Percentiles rank a stretch among this genome's conserved stretches.
Conservation (phyloP, 768 basidiomycete genomes). For the Lactarius tabidus region DNA sequence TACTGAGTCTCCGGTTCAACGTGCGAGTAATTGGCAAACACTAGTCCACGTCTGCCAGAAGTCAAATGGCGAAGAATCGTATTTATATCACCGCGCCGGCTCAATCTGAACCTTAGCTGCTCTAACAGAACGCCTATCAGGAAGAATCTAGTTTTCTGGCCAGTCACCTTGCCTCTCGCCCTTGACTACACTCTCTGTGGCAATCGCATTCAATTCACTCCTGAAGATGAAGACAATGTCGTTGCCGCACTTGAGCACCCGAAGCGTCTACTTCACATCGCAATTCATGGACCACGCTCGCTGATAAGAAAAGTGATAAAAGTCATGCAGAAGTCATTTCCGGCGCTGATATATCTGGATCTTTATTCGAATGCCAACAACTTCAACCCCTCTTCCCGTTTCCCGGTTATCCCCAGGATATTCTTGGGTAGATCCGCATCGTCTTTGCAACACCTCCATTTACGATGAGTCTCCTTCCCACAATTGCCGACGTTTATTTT, state of each 20-base stretch:
- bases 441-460: neutral
- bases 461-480: neutral
- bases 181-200: neutral
- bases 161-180: neutral
- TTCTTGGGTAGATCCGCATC: neutral
- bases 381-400: too few relatives aligned
- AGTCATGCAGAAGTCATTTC: neutral
- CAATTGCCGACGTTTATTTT: neutral
- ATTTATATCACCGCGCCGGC: neutral
- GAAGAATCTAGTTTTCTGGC: neutral
- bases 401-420: neutral
- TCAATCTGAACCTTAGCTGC: neutral
- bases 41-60: neutral
- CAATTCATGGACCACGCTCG: neutral
- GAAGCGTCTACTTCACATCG: neutral
- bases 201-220: neutral
- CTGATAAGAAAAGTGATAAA: neutral
- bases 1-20: too few relatives aligned
- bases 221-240: neutral
- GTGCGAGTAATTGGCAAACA: neutral
- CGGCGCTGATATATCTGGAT: neutral
- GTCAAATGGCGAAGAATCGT: neutral
- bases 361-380: neutral
- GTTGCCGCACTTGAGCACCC: neutral
- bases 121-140: neutral